Conservation (phyloP, 441 rosid species). For the Lagerstroemia fauriei region DNA sequence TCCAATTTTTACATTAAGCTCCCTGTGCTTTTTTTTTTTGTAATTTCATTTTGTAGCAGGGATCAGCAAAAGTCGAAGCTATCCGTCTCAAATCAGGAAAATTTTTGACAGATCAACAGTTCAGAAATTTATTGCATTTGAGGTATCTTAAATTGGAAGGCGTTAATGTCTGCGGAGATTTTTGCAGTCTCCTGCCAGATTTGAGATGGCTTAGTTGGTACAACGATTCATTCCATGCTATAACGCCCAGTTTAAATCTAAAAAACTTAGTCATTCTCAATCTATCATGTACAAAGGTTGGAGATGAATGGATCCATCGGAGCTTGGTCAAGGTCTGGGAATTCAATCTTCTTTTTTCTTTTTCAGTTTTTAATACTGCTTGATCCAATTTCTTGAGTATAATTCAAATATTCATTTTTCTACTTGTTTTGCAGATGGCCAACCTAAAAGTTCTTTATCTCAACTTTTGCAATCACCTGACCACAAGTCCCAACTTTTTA, state of each 20-base stretch:
- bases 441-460: constrained; percentile 14
- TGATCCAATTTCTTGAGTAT: neutral
- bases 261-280: neutral
- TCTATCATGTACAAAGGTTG: neutral
- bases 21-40: neutral
- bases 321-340: neutral
- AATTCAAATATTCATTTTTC: neutral
- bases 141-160: neutral
- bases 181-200: neutral
- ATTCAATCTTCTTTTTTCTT: no score
- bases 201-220: constrained; percentile 13
- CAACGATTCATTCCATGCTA: neutral
- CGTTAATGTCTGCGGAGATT: neutral
- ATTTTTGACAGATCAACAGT: neutral
- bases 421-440: neutral
- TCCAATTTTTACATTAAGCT: neutral
- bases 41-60: neutral
- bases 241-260: neutral
- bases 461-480: neutral
- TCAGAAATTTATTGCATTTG: neutral
- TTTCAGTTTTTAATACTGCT: neutral
- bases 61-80: neutral
- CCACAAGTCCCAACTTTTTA: neutral
- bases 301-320: neutral
- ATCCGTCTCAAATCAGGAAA: neutral